phyloP scores from a whole-genome alignment of 2,329 filamentous ascomycete genomes.

The Parascedosporium putredinis region DNA sequence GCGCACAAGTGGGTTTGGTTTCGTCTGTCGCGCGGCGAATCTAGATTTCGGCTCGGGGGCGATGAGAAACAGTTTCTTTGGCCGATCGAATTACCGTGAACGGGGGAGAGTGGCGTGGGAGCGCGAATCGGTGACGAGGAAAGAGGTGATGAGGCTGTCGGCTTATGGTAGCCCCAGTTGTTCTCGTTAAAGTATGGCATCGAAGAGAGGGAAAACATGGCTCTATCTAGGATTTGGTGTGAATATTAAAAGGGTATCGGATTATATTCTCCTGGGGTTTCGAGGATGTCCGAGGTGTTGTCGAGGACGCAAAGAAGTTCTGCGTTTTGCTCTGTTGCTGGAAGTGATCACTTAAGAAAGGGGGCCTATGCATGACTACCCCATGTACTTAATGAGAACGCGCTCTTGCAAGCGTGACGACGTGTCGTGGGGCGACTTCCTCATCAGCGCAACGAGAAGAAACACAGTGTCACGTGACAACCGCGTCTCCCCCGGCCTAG shows the following conservation, averaged over 20 bases:
- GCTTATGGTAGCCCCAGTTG: constrained; percentile 26
- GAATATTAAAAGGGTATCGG: too few species aligned
- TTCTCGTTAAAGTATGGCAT: constrained; percentile 32
- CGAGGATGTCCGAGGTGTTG: not conserved
- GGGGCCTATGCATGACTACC: not conserved
- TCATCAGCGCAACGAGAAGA: not conserved
- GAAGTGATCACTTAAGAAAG: too few species aligned
- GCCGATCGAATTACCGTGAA: constrained; percentile 29
- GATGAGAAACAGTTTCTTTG: constrained; percentile 35
- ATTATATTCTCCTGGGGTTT: too few species aligned
- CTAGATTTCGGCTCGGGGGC: constrained; percentile 31
- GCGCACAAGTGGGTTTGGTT: constrained; percentile 53
- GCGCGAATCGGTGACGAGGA: constrained; percentile 49
- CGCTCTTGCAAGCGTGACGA: not conserved
- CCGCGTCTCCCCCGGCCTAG: not conserved
- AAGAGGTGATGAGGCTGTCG: constrained; percentile 39
- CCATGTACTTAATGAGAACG: not conserved
- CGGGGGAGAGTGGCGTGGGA: constrained; percentile 34
- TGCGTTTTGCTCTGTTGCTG: too few species aligned
- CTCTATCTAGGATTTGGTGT: too few species aligned
- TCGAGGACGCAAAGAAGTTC: too few species aligned
- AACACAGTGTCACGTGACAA: not conserved
- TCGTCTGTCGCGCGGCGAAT: constrained; percentile 44
- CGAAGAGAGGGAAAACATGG: constrained; percentile 32
- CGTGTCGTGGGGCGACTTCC: not conserved